These are phyloP conservation scores for Penicillium desertorum DNA, from an alignment of 495 filamentous ascomycete species.

Conservation along the genomic window DNA sequence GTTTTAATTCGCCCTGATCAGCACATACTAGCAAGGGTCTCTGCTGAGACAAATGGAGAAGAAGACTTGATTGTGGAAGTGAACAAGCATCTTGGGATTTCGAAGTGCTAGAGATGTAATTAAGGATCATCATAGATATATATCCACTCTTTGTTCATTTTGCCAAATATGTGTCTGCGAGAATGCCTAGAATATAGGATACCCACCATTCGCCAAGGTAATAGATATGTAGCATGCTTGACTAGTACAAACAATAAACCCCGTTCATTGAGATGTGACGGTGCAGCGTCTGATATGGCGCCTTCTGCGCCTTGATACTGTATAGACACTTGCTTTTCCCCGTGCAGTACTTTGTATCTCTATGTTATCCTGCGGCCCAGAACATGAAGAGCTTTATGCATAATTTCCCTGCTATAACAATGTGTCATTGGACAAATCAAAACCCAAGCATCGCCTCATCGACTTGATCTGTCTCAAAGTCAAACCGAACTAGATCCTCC, in stretches of 20 bases:
- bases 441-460: conserved; percentile 17
- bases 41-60: neutral
- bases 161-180: neutral
- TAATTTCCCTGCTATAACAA: neutral
- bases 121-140: neutral
- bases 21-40: conserved; percentile 6
- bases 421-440: neutral
- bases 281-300: neutral
- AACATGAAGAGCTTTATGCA: too few relatives aligned
- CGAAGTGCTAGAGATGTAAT: neutral
- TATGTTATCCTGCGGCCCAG: too few relatives aligned
- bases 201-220: neutral
- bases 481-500: conserved; percentile 50
- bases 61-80: conserved; percentile 4
- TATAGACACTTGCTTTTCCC: too few relatives aligned
- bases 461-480: conserved; percentile 46
- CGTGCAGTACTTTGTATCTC: too few relatives aligned
- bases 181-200: neutral
- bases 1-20: conserved; percentile 15
- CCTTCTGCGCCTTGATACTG: too few relatives aligned
- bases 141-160: neutral
- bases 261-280: neutral
- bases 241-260: neutral
- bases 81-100: conserved; percentile 7
- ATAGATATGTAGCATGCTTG: neutral